phyloP scores from a whole-genome alignment of 2,329 filamentous ascomycete species.

The Colletotrichum sp. region DNA sequence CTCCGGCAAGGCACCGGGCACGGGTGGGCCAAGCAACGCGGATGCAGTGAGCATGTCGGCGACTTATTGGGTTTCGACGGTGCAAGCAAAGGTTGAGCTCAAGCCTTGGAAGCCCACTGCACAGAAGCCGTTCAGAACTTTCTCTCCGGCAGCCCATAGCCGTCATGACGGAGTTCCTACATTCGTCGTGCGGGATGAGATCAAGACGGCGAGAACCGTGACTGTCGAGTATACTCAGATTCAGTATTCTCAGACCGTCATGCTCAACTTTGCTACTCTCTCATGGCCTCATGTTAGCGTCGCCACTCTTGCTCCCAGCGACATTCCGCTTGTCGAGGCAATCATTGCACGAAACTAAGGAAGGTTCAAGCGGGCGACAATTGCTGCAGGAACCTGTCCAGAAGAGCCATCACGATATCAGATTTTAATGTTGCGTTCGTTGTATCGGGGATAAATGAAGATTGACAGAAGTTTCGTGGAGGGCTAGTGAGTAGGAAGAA shows the following conservation, averaged over 20 bases:
- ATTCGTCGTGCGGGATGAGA: not conserved
- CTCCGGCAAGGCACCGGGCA: too few relatives aligned
- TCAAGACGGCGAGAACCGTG: not conserved
- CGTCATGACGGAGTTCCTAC: not conserved
- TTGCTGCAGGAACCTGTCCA: too few relatives aligned
- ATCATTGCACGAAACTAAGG: too few relatives aligned
- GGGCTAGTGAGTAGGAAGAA: too few relatives aligned
- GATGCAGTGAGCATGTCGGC: not conserved
- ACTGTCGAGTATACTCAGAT: slow-evolving; percentile 32
- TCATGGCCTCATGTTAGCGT: slow-evolving; percentile 16
- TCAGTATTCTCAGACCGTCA: slow-evolving; percentile 38
- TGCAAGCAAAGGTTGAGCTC: not conserved
- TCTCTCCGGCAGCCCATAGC: not conserved
- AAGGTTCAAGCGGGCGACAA: too few relatives aligned
- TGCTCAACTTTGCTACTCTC: slow-evolving; percentile 4
- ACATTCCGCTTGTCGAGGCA: too few relatives aligned
- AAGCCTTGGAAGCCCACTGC: not conserved
- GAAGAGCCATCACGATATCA: too few relatives aligned
- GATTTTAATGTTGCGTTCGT: too few relatives aligned
- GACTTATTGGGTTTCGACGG: slow-evolving; percentile 8
- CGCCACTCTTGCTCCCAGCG: slow-evolving; percentile 2
- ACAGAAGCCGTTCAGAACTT: too few relatives aligned
- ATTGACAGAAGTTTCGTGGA: too few relatives aligned
- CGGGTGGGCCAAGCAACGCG: too few relatives aligned
- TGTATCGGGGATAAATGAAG: too few relatives aligned